A percentile compares a stretch with the other conserved stretches of the same genome.
phyloP scores from a whole-genome alignment of 306 rosid genomes.

The Quercus glauca region DNA sequence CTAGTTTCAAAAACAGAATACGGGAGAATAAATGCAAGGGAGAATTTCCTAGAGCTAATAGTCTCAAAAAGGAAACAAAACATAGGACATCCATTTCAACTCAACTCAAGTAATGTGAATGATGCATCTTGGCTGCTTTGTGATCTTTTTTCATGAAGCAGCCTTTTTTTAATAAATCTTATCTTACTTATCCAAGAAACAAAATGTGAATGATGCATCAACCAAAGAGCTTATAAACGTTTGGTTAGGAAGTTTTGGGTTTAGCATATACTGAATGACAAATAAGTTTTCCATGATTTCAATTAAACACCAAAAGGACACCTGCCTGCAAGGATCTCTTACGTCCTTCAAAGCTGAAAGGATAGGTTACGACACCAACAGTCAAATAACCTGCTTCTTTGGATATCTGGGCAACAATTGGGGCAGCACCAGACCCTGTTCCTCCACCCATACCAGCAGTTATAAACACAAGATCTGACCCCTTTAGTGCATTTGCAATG shows the following conservation, averaged over 20 bases:
- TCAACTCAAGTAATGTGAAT: neutral
- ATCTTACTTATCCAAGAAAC: no score
- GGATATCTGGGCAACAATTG: constrained; percentile 92
- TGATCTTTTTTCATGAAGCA: no score
- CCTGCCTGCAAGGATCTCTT: constrained; percentile 97
- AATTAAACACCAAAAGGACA: constrained; percentile 36
- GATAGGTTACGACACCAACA: constrained; percentile 95
- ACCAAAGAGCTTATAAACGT: neutral
- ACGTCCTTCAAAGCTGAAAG: constrained; percentile 96
- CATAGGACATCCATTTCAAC: neutral
- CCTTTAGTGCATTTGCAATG: constrained; percentile 82
- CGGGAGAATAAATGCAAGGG: neutral
- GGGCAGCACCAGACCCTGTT: constrained; percentile 99
- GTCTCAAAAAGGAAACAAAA: neutral
- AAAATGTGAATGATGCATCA: neutral
- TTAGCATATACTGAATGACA: neutral
- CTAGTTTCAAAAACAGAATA: neutral
- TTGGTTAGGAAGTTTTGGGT: neutral
- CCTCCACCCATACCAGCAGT: constrained; percentile 99
- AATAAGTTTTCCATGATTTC: neutral
- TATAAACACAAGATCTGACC: constrained; percentile 94
- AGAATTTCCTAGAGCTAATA: neutral
- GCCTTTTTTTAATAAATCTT: no score
- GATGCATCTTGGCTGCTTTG: neutral
- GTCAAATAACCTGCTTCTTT: constrained; percentile 96